Conservation (phyloP, 164 flowering plant genomes). For the Annona squamosa region DNA sequence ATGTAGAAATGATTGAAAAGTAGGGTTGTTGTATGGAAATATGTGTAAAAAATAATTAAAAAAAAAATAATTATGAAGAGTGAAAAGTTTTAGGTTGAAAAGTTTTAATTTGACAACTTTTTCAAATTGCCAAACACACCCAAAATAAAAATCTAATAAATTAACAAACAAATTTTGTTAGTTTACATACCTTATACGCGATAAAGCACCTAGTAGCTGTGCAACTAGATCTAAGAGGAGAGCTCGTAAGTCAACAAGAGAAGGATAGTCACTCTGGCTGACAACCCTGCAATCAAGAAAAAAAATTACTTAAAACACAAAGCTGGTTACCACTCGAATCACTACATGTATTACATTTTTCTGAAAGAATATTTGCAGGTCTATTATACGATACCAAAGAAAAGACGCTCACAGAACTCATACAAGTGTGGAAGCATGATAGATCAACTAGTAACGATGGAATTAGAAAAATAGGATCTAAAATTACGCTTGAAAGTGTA, state of each 20-base stretch:
- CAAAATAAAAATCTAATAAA: too few species aligned
- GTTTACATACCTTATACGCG: conserved; percentile 79
- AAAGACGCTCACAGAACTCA: neutral
- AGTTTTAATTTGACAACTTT: too few species aligned
- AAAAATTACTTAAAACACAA: neutral
- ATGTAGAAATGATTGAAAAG: too few species aligned
- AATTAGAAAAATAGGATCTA: neutral
- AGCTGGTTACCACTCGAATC: neutral
- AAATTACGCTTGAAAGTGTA: neutral
- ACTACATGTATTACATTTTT: too few species aligned
- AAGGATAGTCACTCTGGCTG: conserved; percentile 95
- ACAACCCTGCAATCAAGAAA: conserved; percentile 70
- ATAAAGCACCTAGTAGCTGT: conserved; percentile 93
- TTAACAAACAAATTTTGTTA: neutral
- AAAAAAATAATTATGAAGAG: too few species aligned
- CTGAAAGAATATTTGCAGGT: neutral
- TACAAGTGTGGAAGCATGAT: neutral
- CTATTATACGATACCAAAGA: neutral
- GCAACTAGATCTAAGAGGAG: conserved; percentile 94
- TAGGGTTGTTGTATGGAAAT: too few species aligned
- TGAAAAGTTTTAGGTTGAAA: too few species aligned
- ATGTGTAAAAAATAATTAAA: too few species aligned
- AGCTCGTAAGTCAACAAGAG: conserved; percentile 88
- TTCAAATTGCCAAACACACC: too few species aligned
- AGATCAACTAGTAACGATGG: neutral